Evolutionary conservation across 768 basidiomycete genomes (phyloP).

Genomic region (Leucocoprinus leucothites): DNA sequence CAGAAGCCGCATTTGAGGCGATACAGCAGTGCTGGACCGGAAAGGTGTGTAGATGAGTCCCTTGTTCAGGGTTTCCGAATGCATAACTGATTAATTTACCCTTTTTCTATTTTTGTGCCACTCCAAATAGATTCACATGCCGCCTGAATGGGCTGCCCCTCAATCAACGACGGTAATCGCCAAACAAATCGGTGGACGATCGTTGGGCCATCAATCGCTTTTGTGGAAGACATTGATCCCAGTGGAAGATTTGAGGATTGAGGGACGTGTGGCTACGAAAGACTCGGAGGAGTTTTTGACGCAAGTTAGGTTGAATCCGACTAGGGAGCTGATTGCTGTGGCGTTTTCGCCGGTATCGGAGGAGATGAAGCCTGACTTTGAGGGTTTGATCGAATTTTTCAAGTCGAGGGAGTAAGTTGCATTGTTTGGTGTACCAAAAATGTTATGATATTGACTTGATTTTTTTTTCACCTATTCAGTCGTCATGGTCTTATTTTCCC

Average conservation of each 20-base stretch:
- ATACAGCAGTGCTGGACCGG: conserved; percentile 69
- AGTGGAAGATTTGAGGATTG: conserved; percentile 64
- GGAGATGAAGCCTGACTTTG: conserved; percentile 47
- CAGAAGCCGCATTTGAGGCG: conserved; percentile 29
- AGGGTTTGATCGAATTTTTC: conserved; percentile 62
- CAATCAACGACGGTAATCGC: conserved; percentile 67
- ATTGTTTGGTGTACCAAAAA: background rate
- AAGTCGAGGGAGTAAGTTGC: conserved; percentile 62
- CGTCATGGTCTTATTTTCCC: conserved; percentile 87
- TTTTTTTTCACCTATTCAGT: conserved; percentile 33
- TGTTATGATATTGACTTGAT: conserved; percentile 12
- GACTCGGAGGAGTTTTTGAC: conserved; percentile 77
- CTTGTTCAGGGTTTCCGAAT: conserved; percentile 9
- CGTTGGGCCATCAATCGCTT: conserved; percentile 49
- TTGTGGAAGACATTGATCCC: conserved; percentile 82
- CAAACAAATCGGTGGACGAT: conserved; percentile 77
- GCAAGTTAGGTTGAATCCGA: conserved; percentile 70
- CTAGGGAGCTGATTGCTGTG: conserved; percentile 78
- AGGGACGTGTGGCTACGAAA: conserved; percentile 79
- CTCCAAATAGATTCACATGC: conserved; percentile 81
- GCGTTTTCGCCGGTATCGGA: conserved; percentile 58
- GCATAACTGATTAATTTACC: conserved; percentile 9
- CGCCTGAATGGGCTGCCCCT: conserved; percentile 66
- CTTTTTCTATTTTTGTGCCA: conserved; percentile 12
- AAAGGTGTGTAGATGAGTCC: conserved; percentile 45